Evolutionary conservation across 75 land plant genomes (phyloP), one percentile per base, ranked within the genome.

Genomic region (Pinus albicaulis): DNA sequence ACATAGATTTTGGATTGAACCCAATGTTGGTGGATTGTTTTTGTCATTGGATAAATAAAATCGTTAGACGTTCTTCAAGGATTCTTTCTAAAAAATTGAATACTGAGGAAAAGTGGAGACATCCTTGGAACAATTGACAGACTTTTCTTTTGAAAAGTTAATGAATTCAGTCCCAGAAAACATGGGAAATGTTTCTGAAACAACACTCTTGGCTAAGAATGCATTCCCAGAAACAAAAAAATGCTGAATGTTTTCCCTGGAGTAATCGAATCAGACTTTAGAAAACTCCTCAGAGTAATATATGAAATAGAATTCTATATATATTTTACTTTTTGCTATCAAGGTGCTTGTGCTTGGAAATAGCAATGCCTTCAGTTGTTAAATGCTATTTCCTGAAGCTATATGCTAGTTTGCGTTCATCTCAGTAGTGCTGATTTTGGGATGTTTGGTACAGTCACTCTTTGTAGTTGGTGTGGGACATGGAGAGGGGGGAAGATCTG

Each of bases 381-480:
- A 48, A 41, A n/a, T 68, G 31, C 4, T 7, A 41, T 36, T 10
- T 38, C 7, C n/a, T 68, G 48, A 68, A 36, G 23, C 20, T 68
- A 68, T 36, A 20, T 19, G 44, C 71, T 66, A 41, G 52, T 48
- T 48, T 48, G 10, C 7, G 52, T 48, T 48, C 52, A 48, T 48
- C 52, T 48, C 11, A 48, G 52, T 48, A 48, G 52, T 48, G 52
- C 52, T 68, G 3, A 20, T 36, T 68, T 66, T 68, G 41, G 71
- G 44, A 68, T 68, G 24, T 19, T 36, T 38, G 71, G 71, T 41
- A n/a, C 52, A 73, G 75, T 73, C 57, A 13, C 85, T 28, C 88
- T 92, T 28, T 96, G 99, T 81, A 83, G 63, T 59, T 96, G 99
- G 99, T 96, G 99, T 83, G 91, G 93, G 36, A 88, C 99, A 28